These are phyloP conservation scores for Mycosphaerella arachidis DNA, from an alignment of 2,329 filamentous ascomycete genomes.

Conservation along the genomic window DNA sequence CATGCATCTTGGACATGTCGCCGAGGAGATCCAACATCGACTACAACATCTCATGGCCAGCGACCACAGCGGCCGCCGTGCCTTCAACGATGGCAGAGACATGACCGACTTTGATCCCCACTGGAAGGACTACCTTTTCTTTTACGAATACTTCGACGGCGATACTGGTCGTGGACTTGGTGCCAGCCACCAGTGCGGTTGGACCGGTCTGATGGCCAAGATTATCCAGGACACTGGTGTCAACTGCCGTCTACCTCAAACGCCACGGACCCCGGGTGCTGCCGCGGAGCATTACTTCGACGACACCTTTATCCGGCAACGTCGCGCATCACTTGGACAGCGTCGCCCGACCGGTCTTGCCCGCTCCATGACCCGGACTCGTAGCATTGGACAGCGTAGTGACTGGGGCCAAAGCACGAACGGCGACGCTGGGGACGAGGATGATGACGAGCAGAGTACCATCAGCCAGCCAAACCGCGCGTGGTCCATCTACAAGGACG, in stretches of 20 bases:
- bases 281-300: constrained; percentile 94
- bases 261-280: constrained; percentile 77
- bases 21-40: constrained; percentile 91
- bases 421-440: constrained; percentile 31
- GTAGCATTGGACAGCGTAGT: constrained; percentile 78
- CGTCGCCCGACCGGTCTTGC: constrained; percentile 62
- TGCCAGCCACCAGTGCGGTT: constrained; percentile 90
- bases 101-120: constrained; percentile 84
- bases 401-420: constrained; percentile 55
- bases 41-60: constrained; percentile 86
- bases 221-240: constrained; percentile 96
- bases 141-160: constrained; percentile 96
- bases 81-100: constrained; percentile 81
- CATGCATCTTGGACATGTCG: constrained; percentile 93
- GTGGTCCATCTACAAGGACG: constrained; percentile 50
- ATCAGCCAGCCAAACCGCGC: constrained; percentile 30
- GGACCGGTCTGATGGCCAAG: constrained; percentile 92
- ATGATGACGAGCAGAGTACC: constrained; percentile 34
- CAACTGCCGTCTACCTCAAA: constrained; percentile 86
- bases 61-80: constrained; percentile 77
- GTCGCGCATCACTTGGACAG: constrained; percentile 45
- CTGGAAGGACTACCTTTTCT: constrained; percentile 93
- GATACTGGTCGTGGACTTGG: constrained; percentile 85
- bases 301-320: constrained; percentile 67
- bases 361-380: constrained; percentile 35